A percentile compares a stretch with the other conserved stretches of the same genome.
These are phyloP conservation scores for Brasenia schreberi DNA, from an alignment of 164 flowering plant species.

Conservation along the genomic window DNA sequence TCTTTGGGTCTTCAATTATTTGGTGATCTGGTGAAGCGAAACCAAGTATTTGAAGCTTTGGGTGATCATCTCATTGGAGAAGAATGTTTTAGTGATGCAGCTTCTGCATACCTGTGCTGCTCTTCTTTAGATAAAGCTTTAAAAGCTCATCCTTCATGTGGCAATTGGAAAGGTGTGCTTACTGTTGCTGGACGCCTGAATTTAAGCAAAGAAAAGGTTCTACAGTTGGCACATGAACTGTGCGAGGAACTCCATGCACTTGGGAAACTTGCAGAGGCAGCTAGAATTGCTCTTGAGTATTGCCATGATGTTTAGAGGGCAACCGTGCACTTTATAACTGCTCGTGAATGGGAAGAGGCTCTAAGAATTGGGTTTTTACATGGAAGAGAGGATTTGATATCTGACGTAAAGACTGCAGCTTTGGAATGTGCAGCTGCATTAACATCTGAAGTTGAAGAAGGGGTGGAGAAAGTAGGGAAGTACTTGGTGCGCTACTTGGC, in stretches of 20 bases:
- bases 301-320: conserved; percentile 57
- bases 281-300: conserved; percentile 80
- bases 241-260: conserved; percentile 90
- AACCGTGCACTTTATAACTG: conserved; percentile 42
- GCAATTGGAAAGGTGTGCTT: conserved; percentile 76
- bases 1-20: conserved; percentile 64
- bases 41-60: conserved; percentile 81
- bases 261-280: conserved; percentile 93
- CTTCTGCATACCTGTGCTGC: conserved; percentile 65
- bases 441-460: conserved; percentile 59
- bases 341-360: conserved; percentile 97
- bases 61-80: conserved; percentile 66
- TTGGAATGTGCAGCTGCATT: conserved; percentile 59
- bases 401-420: conserved; percentile 47
- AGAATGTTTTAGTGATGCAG: conserved; percentile 86
- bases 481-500: conserved; percentile 84
- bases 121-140: conserved; percentile 63
- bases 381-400: conserved; percentile 42
- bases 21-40: conserved; percentile 36
- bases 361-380: conserved; percentile 68
- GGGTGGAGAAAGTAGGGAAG: conserved; percentile 86
- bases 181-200: conserved; percentile 78
- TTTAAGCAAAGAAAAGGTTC: conserved; percentile 39
- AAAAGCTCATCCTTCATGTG: conserved; percentile 78
- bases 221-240: conserved; percentile 68